Evolutionary conservation across 768 basidiomycete species (phyloP), one percentile per base, ranked within the genome.

Genomic region (Mycena leptocephala): DNA sequence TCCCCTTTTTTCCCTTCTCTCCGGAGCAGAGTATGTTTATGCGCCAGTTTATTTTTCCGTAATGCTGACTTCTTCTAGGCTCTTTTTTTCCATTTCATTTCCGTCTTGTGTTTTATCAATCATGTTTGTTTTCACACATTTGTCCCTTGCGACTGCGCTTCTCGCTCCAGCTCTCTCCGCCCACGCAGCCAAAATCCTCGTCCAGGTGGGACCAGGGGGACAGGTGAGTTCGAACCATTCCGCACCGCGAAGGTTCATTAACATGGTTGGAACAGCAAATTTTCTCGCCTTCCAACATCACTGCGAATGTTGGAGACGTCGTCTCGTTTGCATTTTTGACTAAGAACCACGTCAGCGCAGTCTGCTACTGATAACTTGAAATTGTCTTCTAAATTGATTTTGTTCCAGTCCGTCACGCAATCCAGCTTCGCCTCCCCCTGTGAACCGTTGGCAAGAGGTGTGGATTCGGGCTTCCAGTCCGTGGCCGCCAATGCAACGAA

Each of bases 301-400:
- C 79, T 20, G 88, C 85, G 20, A 74, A 82, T 39, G 76, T 63
- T 26, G 87, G 87, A 26, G 88, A 88, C 65, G 84, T 82, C 28
- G 82, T 92, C 78, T 82, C 83, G 41, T 92, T 92, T 85, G 86
- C 85, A 81, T 87, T 88, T 85, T 86, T 73, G 33, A 86, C 79
- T n/a, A 85, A 85, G 80, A 87, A 86, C 79, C 84, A 87, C 79
- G 87, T 86, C 81, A 66, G 85, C 39, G 35, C 46, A 69, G 53
- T 68, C 69, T 28, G 46, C n/a, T 37, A 33, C 20, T 32, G n/a
- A n/a, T n/a, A n/a, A n/a, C n/a, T n/a, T n/a, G n/a, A n/a, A n/a
- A n/a, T n/a, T n/a, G n/a, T n/a, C n/a, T n/a, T n/a, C n/a, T n/a
- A n/a, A n/a, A 30, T 66, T 30, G 3, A 43, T 43, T 59, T 68